phyloP scores from a whole-genome alignment of 1,284 basidiomycete species.

The Pyrrhoderma lamaoense region DNA sequence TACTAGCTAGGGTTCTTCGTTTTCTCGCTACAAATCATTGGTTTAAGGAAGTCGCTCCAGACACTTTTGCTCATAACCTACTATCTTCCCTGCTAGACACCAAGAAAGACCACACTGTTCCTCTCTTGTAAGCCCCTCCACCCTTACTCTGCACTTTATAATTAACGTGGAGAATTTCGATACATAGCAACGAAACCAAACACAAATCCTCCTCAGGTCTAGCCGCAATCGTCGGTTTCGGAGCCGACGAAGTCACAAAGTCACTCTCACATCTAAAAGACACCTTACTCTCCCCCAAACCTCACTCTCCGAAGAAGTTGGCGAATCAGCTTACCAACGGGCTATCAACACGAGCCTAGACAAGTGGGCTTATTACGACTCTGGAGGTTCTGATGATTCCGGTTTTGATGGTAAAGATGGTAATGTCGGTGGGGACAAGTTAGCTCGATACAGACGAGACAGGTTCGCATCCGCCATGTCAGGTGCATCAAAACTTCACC shows the following conservation, averaged over 20 bases:
- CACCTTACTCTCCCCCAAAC: slow-evolving; percentile 16
- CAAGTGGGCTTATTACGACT: slow-evolving; percentile 15
- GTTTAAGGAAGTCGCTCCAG: slow-evolving; percentile 21
- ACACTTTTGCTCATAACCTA: slow-evolving; percentile 21
- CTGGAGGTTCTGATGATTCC: too few species aligned
- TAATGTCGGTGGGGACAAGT: too few species aligned
- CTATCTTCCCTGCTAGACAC: slow-evolving; percentile 20
- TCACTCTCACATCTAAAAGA: slow-evolving; percentile 18
- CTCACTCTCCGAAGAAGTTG: slow-evolving; percentile 16
- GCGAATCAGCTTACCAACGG: slow-evolving; percentile 9
- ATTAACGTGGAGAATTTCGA: neutral
- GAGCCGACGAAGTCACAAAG: slow-evolving; percentile 20
- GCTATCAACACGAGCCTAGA: slow-evolving; percentile 8
- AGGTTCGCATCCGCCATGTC: slow-evolving; percentile 20
- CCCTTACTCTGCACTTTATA: too few species aligned
- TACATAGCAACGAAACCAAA: slow-evolving; percentile 3
- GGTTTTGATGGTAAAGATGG: neutral
- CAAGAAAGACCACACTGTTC: neutral
- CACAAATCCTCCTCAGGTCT: slow-evolving; percentile 10
- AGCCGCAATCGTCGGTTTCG: slow-evolving; percentile 13
- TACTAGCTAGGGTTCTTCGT: slow-evolving; percentile 20
- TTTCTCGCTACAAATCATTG: slow-evolving; percentile 21
- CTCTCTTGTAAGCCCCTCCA: neutral
- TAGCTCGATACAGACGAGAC: slow-evolving; percentile 9
- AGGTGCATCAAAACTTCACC: slow-evolving; percentile 12